Base-by-base conservation (phyloP, 192 early-diverging fungal species). In the Coemansia furcata region DNA sequence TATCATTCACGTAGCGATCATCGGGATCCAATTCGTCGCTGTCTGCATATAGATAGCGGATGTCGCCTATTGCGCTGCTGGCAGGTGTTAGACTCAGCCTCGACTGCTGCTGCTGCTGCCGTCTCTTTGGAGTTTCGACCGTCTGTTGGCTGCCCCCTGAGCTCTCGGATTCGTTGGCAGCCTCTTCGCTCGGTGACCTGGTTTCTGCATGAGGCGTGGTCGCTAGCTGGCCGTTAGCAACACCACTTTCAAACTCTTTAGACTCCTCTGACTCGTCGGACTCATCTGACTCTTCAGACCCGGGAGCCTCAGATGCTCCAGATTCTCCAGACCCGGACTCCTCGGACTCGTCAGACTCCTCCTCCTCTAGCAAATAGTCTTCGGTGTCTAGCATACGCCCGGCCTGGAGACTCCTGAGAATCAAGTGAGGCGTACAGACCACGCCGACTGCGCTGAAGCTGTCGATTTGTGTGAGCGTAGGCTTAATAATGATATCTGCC, bases 11-110 rank as follows among this genome's bases (percentile, higher is more conserved):
- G 33, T 63, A 21, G 6, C 67, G 54, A 44, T 81, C 78, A 12
- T 81, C 78, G 4, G 70, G 63, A 21, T 80, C 78, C 49, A 80
- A 43, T 43, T 19, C 43, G 21, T 57, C 50, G 14, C 65, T 32
- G 54, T 54, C 69, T 12, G 35, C 38, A 33, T 67, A 62, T 19
- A 67, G 42, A 9, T 49, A 38, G 52, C 60, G 62, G 10, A 72
- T 23, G 8, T 60, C 60, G 26, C 23, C 33, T 36, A 21, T 42
- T 35, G 44, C 60, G 57, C 8, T 63, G 39, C 17, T 35, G 4
- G 26, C 32, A 10, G 36, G 14, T 10, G 26, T 42, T 23, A 52
- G 35, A 35, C 40, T 57, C 54, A 57, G 30, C 30, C 54, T 57
- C 5, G 54, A 36, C 32, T 26, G 29, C 50, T 29, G 50, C 11